Evolutionary conservation across 2,329 filamentous ascomycete genomes (phyloP), one percentile per base, ranked within the genome.

Genomic region (Curvularia sp.): DNA sequence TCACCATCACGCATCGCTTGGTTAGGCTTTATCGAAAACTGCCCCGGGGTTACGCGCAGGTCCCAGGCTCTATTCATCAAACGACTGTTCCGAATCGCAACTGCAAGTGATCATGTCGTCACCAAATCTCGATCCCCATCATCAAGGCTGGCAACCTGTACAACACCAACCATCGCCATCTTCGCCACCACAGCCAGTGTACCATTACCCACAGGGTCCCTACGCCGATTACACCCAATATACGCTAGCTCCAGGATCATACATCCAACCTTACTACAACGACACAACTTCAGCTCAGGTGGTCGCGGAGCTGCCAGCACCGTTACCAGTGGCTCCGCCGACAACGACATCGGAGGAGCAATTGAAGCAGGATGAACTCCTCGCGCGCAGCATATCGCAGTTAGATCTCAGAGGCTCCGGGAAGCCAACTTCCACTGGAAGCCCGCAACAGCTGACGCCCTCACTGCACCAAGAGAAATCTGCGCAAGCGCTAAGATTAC

Each of bases 291-390:
- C 61, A 9, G 24, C 49, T 8, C 57, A 62, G 7, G 15, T 66
- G 1, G 65, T 75, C 33, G 70, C 72, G 48, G 73, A 75, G 53
- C 60, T 76, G 5, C 67, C 70, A 18, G 69, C 72, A 2, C 65
- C 71, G 6, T 46, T 70, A 28, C 70, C 72, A n/a, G 46, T 64
- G 33, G 67, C 64, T 13, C 71, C 69, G 35, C 62, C 57, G 15
- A 75, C 70, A 7, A 63, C 64, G 13, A 74, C 72, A 12, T 42
- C 72, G 3, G 53, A 63, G n/a, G 60, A 70, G 49, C 72, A 76
- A 31, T 42, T 75, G 26, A 72, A 57, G 22, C 66, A 74, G 38
- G 73, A 76, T 57, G 69, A 72, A 57, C 53, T 66, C 24, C 63
- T 76, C 8, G 73, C 73, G 20, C 68, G 63, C 30, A 69, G 62